These are phyloP conservation scores for Aotearoamyces nothofagi DNA, from an alignment of 2,329 filamentous ascomycete genomes.

Conservation along the genomic window DNA sequence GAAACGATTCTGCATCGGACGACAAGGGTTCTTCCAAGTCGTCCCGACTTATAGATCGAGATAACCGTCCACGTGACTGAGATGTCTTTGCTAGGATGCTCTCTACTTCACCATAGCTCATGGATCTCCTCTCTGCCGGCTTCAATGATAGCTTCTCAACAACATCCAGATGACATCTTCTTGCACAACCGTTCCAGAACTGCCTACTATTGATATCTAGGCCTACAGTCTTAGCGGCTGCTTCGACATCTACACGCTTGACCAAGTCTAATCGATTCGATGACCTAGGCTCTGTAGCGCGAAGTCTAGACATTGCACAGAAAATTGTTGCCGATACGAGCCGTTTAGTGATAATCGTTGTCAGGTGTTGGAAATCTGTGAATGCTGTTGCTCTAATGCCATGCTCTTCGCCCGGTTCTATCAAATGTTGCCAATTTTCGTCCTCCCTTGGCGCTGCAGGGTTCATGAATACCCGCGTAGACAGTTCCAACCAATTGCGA, in stretches of 20 bases:
- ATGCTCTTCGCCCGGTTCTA: conserved; percentile 37
- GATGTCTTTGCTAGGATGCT: neutral
- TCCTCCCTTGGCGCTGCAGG: conserved; percentile 33
- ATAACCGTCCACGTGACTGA: no score
- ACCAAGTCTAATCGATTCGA: conserved; percentile 12
- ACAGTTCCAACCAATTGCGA: conserved; percentile 45
- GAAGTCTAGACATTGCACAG: conserved; percentile 53
- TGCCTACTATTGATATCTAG: conserved; percentile 28
- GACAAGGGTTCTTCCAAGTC: no score
- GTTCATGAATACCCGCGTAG: conserved; percentile 64
- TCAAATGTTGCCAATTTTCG: conserved; percentile 52
- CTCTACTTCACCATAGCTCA: conserved; percentile 23
- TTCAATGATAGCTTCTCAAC: conserved; percentile 20
- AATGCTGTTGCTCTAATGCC: conserved; percentile 62
- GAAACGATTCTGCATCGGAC: neutral
- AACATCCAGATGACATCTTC: conserved; percentile 35
- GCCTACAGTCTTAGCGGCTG: conserved; percentile 37
- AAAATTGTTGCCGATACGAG: conserved; percentile 56
- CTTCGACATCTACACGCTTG: conserved; percentile 25
- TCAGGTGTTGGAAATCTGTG: conserved; percentile 58
- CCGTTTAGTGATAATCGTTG: conserved; percentile 51
- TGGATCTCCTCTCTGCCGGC: conserved; percentile 5
- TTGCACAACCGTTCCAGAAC: conserved; percentile 35
- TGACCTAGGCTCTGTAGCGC: conserved; percentile 24
- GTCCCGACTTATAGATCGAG: no score